phyloP scores from a whole-genome alignment of 345 rosid species.

The Aquilaria malaccensis region DNA sequence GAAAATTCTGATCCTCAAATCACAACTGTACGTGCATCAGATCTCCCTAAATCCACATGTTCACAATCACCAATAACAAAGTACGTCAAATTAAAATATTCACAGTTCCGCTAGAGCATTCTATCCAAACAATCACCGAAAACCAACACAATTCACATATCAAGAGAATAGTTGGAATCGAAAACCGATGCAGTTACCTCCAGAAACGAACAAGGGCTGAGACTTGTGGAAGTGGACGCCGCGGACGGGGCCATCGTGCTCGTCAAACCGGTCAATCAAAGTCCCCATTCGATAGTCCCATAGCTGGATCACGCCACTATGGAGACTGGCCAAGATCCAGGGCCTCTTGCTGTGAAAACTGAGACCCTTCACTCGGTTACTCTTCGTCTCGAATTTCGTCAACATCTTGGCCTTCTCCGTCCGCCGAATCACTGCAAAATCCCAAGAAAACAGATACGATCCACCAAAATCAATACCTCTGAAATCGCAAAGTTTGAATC shows the following conservation, averaged over 20 bases:
- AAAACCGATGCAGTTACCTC: conserved; percentile 37
- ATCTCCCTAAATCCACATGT: no score
- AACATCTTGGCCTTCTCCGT: conserved; percentile 46
- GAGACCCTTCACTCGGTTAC: conserved; percentile 92
- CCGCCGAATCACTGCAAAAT: conserved; percentile 21
- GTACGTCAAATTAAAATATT: neutral
- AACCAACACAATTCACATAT: neutral
- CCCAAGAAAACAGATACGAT: conserved; percentile 7
- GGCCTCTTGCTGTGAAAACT: conserved; percentile 94
- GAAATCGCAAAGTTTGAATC: neutral
- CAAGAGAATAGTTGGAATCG: neutral
- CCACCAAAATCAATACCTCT: neutral
- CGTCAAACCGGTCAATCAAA: conserved; percentile 85
- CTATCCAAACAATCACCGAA: neutral
- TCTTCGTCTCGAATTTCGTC: conserved; percentile 98
- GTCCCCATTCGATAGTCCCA: conserved; percentile 99
- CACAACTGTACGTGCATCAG: no score
- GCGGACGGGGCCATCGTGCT: conserved; percentile 98
- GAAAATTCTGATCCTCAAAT: no score
- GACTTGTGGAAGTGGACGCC: conserved; percentile 92
- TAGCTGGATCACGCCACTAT: conserved; percentile 97
- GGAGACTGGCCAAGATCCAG: conserved; percentile 98
- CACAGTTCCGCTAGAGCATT: no score
- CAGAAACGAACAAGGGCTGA: conserved; percentile 91
- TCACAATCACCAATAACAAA: neutral